Evolutionary conservation across 305 asterid species (phyloP), one percentile per base, ranked within the genome.

Genomic region (Fraxinus sp.): DNA sequence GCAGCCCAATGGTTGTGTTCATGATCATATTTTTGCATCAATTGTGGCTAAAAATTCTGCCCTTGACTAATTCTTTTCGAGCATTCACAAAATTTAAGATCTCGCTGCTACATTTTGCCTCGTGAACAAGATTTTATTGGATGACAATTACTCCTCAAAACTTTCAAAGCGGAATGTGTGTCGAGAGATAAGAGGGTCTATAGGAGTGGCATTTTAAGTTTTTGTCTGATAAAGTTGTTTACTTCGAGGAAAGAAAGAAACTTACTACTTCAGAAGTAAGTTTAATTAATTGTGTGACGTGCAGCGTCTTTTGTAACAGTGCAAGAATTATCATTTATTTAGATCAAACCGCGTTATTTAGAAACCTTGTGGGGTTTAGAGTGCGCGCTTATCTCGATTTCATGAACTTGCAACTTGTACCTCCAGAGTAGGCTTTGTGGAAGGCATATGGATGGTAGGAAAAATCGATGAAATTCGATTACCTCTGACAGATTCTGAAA

Each of bases 361-460:
- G 20, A 14, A 49, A 49, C 13, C 7, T 74, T 52, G 64, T 81
- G n/a, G n/a, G 30, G 10, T 66, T 68, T 39, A 10, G 77, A 39
- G 20, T 66, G 44, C 0, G 52, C 0, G 52, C 0, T 18, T 13
- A 73, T 70, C 78, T 28, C 72, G 44, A 49, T 82, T 57, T 76
- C 74, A 82, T 87, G 84, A 73, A 74, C 82, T 73, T 83, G n/a
- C 30, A 80, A 82, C 78, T 85, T 76, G 78, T 78, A 41, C 75
- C 72, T 80, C 79, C 94, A 95, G 98, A 88, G 89, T 95, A 81
- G 90, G 97, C 82, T 91, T 91, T 84, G 89, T 86, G 62, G 91
- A 92, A 90, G 98, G 97, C 77, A 90, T 92, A 39, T 95, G 97
- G 98, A 91, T 94, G 90, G 93, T 89, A 46, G 98, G 98, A 80